Percentiles rank a stretch among this genome's conserved stretches.
These are phyloP conservation scores for Diplodia mutila DNA, from an alignment of 2,329 filamentous ascomycete genomes.

Conservation along the genomic window DNA sequence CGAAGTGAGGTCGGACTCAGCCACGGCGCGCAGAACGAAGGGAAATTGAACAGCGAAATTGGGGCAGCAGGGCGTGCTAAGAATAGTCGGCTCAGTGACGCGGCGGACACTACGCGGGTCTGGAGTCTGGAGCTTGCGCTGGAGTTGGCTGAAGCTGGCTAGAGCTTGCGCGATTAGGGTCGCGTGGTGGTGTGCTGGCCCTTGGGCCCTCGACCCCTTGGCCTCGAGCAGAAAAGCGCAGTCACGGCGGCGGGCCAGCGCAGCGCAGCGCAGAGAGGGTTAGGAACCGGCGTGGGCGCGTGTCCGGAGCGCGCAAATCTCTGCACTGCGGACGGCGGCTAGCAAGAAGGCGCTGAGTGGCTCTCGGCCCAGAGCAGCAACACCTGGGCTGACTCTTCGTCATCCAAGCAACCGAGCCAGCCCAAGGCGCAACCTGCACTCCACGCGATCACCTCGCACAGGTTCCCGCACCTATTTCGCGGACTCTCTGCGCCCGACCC, in stretches of 20 bases:
- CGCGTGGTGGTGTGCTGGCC: constrained; percentile 19
- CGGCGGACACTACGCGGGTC: too few species aligned
- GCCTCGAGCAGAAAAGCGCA: too few species aligned
- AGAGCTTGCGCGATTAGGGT: not conserved
- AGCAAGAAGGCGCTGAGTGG: constrained; percentile 16
- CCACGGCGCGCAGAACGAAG: not conserved
- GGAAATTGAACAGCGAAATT: constrained; percentile 20
- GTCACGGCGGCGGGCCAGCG: not conserved
- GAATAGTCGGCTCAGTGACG: not conserved
- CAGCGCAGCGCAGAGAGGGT: not conserved
- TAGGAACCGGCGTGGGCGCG: not conserved
- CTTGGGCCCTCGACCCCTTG: too few species aligned
- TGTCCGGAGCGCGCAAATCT: constrained; percentile 16
- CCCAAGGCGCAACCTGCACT: constrained; percentile 25
- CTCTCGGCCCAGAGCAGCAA: constrained; percentile 21
- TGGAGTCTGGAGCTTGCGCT: too few species aligned
- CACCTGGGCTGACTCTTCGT: constrained; percentile 26
- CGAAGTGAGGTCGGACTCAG: constrained; percentile 14
- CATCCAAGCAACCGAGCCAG: constrained; percentile 24
- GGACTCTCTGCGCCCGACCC: constrained; percentile 4
- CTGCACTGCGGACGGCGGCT: constrained; percentile 20
- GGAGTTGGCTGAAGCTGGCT: not conserved
- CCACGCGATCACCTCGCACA: constrained; percentile 25
- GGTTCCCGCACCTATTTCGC: constrained; percentile 23
- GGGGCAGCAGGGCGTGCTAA: not conserved